A percentile compares a stretch with the other conserved stretches of the same genome.
Conservation (phyloP, 2,329 filamentous ascomycete species). For the Colletotrichum euphorbiae region DNA sequence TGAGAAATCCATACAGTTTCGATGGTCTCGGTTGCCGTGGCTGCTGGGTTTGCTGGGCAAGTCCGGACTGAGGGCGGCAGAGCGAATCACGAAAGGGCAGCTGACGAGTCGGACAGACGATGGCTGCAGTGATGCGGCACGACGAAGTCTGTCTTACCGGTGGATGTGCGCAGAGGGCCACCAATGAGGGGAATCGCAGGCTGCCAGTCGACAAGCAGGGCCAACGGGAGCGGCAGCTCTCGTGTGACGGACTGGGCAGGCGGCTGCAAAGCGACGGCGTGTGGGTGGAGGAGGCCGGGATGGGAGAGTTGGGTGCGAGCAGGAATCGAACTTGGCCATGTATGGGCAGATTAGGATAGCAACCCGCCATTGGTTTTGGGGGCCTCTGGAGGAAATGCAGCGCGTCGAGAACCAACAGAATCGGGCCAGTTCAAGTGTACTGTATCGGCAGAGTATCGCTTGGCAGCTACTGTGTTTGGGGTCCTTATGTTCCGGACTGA, state of each 20-base stretch:
- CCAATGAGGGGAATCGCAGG: slow-evolving; percentile 17
- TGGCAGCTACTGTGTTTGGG: background rate
- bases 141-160: slow-evolving; percentile 30
- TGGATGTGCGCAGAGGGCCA: slow-evolving; percentile 14
- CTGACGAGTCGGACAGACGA: slow-evolving; percentile 28
- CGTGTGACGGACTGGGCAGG: slow-evolving; percentile 12
- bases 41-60: slow-evolving; percentile 10
- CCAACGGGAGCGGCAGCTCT: slow-evolving; percentile 33
- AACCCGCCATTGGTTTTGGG: background rate
- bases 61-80: background rate
- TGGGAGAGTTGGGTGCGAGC: slow-evolving; percentile 6
- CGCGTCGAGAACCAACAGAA: slow-evolving; percentile 9
- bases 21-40: slow-evolving; percentile 22
- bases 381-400: slow-evolving; percentile 11
- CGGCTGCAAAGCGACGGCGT: slow-evolving; percentile 25
- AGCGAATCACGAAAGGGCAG: slow-evolving; percentile 23
- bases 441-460: background rate
- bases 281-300: slow-evolving; percentile 11
- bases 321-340: slow-evolving; percentile 4
- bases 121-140: slow-evolving; percentile 35
- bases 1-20: slow-evolving; percentile 14
- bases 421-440: background rate
- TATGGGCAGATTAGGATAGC: slow-evolving; percentile 16
- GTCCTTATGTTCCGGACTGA: background rate
- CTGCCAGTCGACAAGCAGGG: slow-evolving; percentile 26